Evolutionary conservation across 495 filamentous ascomycete genomes (phyloP), one percentile per base, ranked within the genome.

Genomic region (Glarea lozoyensis): DNA sequence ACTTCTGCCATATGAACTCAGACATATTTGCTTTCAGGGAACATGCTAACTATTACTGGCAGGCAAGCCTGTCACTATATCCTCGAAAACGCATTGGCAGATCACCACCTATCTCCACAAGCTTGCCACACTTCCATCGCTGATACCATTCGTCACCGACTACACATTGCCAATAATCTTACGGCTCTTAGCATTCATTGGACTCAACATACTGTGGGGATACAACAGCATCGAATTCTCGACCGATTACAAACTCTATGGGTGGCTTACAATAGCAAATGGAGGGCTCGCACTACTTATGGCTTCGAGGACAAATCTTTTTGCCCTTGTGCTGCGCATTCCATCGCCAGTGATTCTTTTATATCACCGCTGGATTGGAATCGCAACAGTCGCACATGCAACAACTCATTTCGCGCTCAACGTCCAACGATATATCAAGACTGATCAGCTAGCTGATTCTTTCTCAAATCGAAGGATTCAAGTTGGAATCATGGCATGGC

Each of bases 161-260:
- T 45, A 41, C 30, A 24, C 23, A 11, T 2, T 54, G 15, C 43
- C 37, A 42, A 17, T 30, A 50, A 5, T 44, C 45, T 37, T 54
- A 48, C 37, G 59, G 46, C 32, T 60, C 41, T 35, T 47, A 10
- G 42, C 45, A 12, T 55, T 58, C 27, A 38, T 46, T 5, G 43
- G 48, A 4, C 54, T 59, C 24, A 59, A 58, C 25, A 20, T 46
- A n/a, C 44, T 52, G 17, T 40, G 27, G 4, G 31, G 45, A 18
- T 46, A 34, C 20, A 49, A 49, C 29, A 35, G 42, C 37, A 35
- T 45, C 21, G 33, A 40, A 15, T 53, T 41, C 27, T 33, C 38
- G 1, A 48, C 42, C 1, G 43, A 55, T 33, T 55, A 43, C 33
- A 49, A 51, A 22, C 43, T 53, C 37, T 50, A 56, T 31, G 43